These are phyloP conservation scores for Neoboletus subvelutipes DNA, from an alignment of 768 basidiomycete species.

Conservation along the genomic window DNA sequence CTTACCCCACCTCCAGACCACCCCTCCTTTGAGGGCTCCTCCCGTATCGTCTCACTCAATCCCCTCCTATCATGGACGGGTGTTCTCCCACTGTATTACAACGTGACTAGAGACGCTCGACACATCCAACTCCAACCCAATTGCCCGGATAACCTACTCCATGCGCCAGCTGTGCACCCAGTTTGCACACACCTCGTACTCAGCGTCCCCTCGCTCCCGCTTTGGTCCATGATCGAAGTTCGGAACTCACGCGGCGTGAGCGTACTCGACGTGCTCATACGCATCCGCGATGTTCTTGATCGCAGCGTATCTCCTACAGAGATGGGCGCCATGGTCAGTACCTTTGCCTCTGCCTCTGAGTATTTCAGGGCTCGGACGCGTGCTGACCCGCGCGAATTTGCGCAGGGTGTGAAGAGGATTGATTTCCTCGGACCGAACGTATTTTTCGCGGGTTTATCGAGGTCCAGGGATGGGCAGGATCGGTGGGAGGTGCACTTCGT, in stretches of 20 bases:
- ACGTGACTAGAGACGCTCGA: conserved; percentile 27
- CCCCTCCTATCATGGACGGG: conserved; percentile 26
- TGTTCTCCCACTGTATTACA: conserved; percentile 20
- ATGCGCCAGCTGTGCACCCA: conserved; percentile 26
- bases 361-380: conserved; percentile 29
- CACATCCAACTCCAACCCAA: conserved; percentile 19
- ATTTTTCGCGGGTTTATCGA: conserved; percentile 32
- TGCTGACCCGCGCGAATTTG: conserved; percentile 35
- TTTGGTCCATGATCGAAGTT: conserved; percentile 33
- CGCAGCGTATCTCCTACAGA: conserved; percentile 26
- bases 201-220: conserved; percentile 23
- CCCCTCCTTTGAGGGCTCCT: conserved; percentile 5
- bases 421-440: conserved; percentile 37
- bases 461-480: conserved; percentile 26
- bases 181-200: conserved; percentile 15
- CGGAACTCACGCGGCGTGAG: conserved; percentile 28
- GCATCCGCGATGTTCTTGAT: conserved; percentile 29
- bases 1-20: conserved; percentile 16
- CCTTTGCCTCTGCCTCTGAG: conserved; percentile 22
- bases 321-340: conserved; percentile 26
- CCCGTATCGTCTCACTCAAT: conserved; percentile 23
- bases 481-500: conserved; percentile 32
- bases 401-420: conserved; percentile 40
- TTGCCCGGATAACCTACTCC: conserved; percentile 18
- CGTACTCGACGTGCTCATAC: conserved; percentile 28